Base-by-base conservation (phyloP, 2,329 filamentous ascomycete genomes). In the Neurospora sp. region DNA sequence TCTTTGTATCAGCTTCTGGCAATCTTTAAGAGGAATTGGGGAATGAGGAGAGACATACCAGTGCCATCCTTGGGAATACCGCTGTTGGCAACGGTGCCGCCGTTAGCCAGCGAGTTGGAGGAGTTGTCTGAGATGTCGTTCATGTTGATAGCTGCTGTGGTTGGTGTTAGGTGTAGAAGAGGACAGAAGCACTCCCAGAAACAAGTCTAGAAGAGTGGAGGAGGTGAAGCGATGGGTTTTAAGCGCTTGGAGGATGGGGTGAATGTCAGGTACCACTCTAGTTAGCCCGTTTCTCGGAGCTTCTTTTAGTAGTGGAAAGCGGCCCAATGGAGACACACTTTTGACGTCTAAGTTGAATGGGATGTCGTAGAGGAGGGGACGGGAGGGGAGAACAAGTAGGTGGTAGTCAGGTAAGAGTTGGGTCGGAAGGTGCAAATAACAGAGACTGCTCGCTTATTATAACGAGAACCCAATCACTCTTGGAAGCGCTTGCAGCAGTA, bases 51-150 rank as follows among this genome's bases (percentile, higher is more conserved):
- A 72, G 74, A 77, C 82, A 74, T 80, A 93, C 91, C 91, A 71
- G 91, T 93, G 79, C 91, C 91, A 77, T 93, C 91, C 68, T 85
- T 88, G 68, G 90, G 85, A 66, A 89, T 80, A 67, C 86, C 80
- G 71, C 82, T 82, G 83, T 80, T 71, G 36, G 82, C 82, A 46
- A 76, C 73, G 19, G 79, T 70, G 39, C 73, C 77, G 67, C 79
- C 79, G 17, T 76, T 74, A 66, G 78, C 80, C 74, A 85, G 77
- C 42, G 81, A 79, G 75, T 85, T 84, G 75, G 83, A 80, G 42
- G 83, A 82, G 38, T 81, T 79, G 67, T 82, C 77, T 72, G 75
- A 78, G 70, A 79, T 67, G 11, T 74, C 66, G 43, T 74, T 72
- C 75, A 75, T 75, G 73, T 70, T 77, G 52, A 62, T 2, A 62